phyloP scores from a whole-genome alignment of 441 rosid genomes.

The Populus tomentosa region DNA sequence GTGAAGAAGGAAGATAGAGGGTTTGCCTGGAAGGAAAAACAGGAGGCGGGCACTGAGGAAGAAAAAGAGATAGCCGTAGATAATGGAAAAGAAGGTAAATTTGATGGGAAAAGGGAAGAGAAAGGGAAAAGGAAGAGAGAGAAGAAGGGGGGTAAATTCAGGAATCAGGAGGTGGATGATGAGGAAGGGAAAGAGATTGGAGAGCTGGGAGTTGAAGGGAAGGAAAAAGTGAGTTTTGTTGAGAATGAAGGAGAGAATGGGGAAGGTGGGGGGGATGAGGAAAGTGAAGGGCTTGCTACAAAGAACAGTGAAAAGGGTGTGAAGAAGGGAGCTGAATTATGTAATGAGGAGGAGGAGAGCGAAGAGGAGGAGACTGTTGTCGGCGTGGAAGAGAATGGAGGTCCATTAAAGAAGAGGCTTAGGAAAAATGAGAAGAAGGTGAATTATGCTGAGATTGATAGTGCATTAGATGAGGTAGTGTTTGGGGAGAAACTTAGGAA shows the following conservation, averaged over 20 bases:
- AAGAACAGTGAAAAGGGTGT: slow-evolving; percentile 1
- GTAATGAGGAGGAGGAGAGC: not conserved
- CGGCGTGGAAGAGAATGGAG: slow-evolving; percentile 5
- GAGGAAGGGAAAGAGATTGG: no score
- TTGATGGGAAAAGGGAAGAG: not conserved
- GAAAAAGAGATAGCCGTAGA: not conserved
- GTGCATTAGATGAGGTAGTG: not conserved
- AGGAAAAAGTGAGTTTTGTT: not conserved
- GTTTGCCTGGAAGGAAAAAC: not conserved
- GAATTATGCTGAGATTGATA: slow-evolving; percentile 18
- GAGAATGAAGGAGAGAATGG: not conserved
- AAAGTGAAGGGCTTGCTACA: no score
- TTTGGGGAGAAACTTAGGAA: not conserved
- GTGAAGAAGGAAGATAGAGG: not conserved
- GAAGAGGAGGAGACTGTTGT: not conserved
- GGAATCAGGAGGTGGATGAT: no score
- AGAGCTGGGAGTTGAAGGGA: no score
- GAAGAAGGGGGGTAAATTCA: no score
- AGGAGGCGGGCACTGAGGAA: not conserved
- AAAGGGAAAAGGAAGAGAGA: not conserved
- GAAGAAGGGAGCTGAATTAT: not conserved
- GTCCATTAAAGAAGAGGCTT: slow-evolving; percentile 8
- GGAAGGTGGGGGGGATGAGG: no score
- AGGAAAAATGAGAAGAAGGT: slow-evolving; percentile 15
- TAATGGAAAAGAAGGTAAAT: not conserved